phyloP scores from a whole-genome alignment of 768 basidiomycete genomes.

The Pleurotus ostreatus region DNA sequence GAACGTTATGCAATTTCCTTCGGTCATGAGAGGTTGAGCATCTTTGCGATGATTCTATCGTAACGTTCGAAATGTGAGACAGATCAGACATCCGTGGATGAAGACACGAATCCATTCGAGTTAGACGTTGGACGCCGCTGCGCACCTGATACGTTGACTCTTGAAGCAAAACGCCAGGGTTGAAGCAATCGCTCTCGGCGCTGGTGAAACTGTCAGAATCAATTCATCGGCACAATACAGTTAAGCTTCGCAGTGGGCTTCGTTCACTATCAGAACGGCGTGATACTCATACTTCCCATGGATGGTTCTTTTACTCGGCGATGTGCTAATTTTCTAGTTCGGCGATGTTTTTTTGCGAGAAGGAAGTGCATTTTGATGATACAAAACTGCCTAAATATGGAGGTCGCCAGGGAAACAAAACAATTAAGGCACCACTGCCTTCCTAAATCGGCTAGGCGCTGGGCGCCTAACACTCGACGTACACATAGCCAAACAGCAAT shows the following conservation, averaged over 20 bases:
- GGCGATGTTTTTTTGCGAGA: neutral
- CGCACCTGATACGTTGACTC: no score
- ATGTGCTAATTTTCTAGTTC: neutral
- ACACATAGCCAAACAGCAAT: neutral
- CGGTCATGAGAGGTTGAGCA: neutral
- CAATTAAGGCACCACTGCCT: constrained; percentile 4
- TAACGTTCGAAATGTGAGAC: neutral
- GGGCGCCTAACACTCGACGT: neutral
- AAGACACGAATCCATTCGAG: no score
- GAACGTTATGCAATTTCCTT: neutral
- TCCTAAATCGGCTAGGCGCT: neutral
- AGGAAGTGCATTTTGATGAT: neutral
- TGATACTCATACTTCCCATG: no score
- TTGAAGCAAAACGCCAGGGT: no score
- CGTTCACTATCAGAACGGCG: no score
- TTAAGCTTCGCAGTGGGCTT: no score
- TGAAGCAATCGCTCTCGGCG: no score
- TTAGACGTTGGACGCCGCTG: no score
- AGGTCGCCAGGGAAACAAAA: neutral
- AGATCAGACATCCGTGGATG: no score
- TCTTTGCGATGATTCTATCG: neutral
- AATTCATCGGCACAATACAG: no score
- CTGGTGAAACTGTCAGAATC: no score
- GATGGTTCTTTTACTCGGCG: no score
- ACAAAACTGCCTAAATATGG: neutral